phyloP scores from a whole-genome alignment of 2,329 filamentous ascomycete species.

The Clonostachys solani region DNA sequence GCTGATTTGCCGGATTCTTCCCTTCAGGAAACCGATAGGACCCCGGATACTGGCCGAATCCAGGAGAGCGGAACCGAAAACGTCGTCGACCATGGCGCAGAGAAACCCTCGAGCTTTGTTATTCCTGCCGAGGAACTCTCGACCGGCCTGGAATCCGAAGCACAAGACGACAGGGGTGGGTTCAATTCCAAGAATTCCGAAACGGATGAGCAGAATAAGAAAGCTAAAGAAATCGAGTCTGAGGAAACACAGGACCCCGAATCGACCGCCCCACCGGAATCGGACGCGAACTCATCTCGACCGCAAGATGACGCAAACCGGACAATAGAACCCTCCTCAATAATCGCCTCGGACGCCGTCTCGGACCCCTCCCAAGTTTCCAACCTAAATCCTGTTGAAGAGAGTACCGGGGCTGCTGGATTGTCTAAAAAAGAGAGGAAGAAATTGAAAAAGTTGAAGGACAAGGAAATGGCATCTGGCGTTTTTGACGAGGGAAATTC shows the following conservation, averaged over 20 bases:
- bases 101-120: slow-evolving; percentile 4
- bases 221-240: slow-evolving; percentile 6
- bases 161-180: slow-evolving; percentile 4
- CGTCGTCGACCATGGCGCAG: slow-evolving; percentile 1
- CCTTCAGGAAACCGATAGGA: neutral
- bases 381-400: neutral
- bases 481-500: neutral
- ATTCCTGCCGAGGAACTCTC: slow-evolving; percentile 3
- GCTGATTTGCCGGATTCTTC: neutral
- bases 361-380: neutral
- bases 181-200: slow-evolving; percentile 11
- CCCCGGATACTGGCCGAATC: neutral
- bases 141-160: slow-evolving; percentile 1
- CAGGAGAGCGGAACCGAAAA: slow-evolving; percentile 3
- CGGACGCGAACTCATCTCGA: neutral
- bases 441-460: neutral
- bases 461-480: neutral
- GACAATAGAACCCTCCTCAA: neutral
- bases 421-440: slow-evolving; percentile 4
- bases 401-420: neutral
- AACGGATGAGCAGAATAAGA: slow-evolving; percentile 23
- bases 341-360: no score
- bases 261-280: slow-evolving; percentile 1
- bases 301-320: neutral
- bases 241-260: slow-evolving; percentile 4